Evolutionary conservation across 75 land plant genomes (phyloP).

Genomic region (Pseudotsuga menziesii): DNA sequence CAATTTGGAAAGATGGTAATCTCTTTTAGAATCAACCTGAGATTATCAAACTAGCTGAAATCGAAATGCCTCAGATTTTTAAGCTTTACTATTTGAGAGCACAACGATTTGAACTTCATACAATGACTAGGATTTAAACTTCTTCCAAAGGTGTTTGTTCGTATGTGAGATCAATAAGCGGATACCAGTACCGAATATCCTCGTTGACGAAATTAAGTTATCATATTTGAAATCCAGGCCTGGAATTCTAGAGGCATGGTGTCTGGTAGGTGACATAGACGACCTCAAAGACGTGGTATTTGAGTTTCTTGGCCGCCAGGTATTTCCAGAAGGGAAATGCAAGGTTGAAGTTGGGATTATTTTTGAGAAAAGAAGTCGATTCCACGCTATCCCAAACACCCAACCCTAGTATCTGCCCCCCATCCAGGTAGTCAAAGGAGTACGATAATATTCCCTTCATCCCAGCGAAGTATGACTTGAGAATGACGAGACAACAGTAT

Average conservation of each 20-base stretch:
- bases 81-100: no score
- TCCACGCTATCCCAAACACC: slow-evolving; percentile 3
- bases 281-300: not conserved
- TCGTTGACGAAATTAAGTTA: no score
- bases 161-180: no score
- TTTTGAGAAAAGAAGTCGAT: not conserved
- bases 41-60: no score
- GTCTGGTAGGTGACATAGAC: not conserved
- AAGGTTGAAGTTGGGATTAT: not conserved
- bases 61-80: no score
- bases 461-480: slow-evolving; percentile 1
- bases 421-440: not conserved
- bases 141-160: no score
- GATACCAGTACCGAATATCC: no score
- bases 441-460: slow-evolving; percentile 5
- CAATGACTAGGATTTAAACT: no score
- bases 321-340: not conserved
- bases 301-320: not conserved
- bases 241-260: not conserved
- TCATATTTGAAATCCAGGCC: no score
- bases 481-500: slow-evolving; percentile 10
- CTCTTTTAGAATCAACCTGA: no score
- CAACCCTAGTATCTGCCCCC: slow-evolving; percentile 1
- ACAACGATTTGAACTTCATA: no score
- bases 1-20: no score